Evolutionary conservation across 352 stramenopile species (phyloP).

Genomic region (Globisporangium perplexum): DNA sequence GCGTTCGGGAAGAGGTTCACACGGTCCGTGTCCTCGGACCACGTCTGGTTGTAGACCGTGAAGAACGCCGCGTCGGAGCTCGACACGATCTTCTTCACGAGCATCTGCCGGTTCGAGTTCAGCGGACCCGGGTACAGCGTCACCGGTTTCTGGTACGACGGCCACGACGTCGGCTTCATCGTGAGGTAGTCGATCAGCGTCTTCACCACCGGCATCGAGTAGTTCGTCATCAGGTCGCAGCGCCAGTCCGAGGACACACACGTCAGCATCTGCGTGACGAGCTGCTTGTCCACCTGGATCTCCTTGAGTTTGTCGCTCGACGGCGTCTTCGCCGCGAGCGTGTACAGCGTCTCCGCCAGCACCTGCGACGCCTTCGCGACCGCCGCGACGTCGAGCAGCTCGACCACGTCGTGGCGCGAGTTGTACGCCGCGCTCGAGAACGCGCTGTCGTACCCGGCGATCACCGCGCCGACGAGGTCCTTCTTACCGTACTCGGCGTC

Average conservation of each 20-base stretch:
- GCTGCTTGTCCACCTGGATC: slow-evolving; percentile 46
- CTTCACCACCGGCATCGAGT: slow-evolving; percentile 50
- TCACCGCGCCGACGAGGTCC: slow-evolving; percentile 53
- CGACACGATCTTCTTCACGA: slow-evolving; percentile 26
- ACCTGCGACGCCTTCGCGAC: slow-evolving; percentile 63
- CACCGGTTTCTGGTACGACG: slow-evolving; percentile 42
- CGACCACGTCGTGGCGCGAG: slow-evolving; percentile 60
- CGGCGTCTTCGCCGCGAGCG: slow-evolving; percentile 42
- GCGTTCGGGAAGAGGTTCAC: slow-evolving; percentile 74
- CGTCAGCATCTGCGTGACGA: slow-evolving; percentile 48
- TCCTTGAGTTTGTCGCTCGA: slow-evolving; percentile 28
- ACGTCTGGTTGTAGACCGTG: slow-evolving; percentile 46
- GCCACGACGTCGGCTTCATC: slow-evolving; percentile 32
- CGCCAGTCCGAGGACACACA: slow-evolving; percentile 64
- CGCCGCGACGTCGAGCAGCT: slow-evolving; percentile 35
- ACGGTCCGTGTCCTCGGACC: slow-evolving; percentile 45
- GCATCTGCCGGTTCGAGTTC: slow-evolving; percentile 36
- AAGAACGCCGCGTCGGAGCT: slow-evolving; percentile 24
- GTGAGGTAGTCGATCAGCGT: slow-evolving; percentile 69
- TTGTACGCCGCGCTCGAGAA: slow-evolving; percentile 53
- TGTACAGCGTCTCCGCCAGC: slow-evolving; percentile 66
- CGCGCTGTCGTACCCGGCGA: slow-evolving; percentile 58
- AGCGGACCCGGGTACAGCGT: slow-evolving; percentile 58
- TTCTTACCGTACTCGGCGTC: slow-evolving; percentile 53
- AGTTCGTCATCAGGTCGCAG: slow-evolving; percentile 65